Evolutionary conservation across 2,329 filamentous ascomycete species (phyloP).

Genomic region (Fusarium coffeatum): DNA sequence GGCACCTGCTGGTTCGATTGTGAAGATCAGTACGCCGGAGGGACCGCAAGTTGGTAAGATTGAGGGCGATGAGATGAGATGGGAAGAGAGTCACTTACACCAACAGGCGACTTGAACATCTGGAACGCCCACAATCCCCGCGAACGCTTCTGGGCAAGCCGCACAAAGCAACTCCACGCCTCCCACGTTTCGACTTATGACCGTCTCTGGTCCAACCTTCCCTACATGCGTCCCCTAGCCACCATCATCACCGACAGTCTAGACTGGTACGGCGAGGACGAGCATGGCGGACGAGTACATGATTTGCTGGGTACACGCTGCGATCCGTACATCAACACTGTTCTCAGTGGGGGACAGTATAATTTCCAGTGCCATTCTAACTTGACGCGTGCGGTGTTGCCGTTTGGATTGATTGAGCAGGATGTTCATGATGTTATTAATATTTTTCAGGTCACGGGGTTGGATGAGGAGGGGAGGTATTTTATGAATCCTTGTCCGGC

Average conservation of each 20-base stretch:
- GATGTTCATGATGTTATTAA: constrained; percentile 90
- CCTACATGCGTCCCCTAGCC: constrained; percentile 79
- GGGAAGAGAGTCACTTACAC: too few relatives aligned
- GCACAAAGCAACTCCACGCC: constrained; percentile 82
- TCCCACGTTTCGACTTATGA: constrained; percentile 79
- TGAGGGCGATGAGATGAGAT: too few relatives aligned
- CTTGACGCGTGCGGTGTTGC: constrained; percentile 76
- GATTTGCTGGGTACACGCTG: constrained; percentile 86
- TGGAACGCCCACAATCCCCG: constrained; percentile 82
- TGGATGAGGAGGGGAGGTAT: constrained; percentile 78
- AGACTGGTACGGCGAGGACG: constrained; percentile 68
- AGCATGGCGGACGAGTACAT: constrained; percentile 75
- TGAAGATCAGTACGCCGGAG: constrained; percentile 78
- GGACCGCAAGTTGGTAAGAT: constrained; percentile 84
- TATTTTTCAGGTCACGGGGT: constrained; percentile 84
- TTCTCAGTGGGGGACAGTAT: constrained; percentile 77
- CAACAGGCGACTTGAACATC: constrained; percentile 78
- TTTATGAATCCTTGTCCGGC: constrained; percentile 77
- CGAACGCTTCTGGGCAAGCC: constrained; percentile 84
- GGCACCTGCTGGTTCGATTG: constrained; percentile 74
- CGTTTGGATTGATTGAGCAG: constrained; percentile 74
- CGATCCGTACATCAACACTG: constrained; percentile 83
- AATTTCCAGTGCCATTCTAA: constrained; percentile 90
- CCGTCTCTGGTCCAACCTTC: constrained; percentile 80
- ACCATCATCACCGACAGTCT: constrained; percentile 79